Percentiles rank a stretch among this genome's conserved stretches.
These are phyloP conservation scores for Phytophthora fragariaefolia DNA, from an alignment of 352 stramenopile genomes.

Conservation along the genomic window DNA sequence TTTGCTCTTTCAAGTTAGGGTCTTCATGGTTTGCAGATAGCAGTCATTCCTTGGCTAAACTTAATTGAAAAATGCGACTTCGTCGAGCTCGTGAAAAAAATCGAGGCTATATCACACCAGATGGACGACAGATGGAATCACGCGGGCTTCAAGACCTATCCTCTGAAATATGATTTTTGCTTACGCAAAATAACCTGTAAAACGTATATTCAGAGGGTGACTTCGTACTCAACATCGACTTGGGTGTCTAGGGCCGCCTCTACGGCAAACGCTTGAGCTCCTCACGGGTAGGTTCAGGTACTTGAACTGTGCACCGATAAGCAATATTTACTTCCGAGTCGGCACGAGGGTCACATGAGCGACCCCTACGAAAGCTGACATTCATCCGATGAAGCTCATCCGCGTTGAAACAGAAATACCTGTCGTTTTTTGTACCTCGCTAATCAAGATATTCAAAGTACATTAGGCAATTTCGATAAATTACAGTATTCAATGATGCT, in stretches of 20 bases:
- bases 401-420: background rate
- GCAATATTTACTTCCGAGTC: background rate
- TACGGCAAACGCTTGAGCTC: background rate
- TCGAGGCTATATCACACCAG: conserved; percentile 1
- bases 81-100: background rate
- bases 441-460: background rate
- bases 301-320: too few relatives aligned
- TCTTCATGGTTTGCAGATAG: too few relatives aligned
- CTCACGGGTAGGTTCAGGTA: background rate
- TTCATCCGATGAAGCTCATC: background rate
- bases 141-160: background rate
- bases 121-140: background rate
- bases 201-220: background rate
- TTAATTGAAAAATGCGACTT: background rate
- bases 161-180: background rate
- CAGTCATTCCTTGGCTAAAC: too few relatives aligned
- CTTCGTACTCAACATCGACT: background rate
- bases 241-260: background rate
- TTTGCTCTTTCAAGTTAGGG: too few relatives aligned
- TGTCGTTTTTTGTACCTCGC: background rate
- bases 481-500: conserved; percentile 10
- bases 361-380: background rate
- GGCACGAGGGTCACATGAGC: background rate
- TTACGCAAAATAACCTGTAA: background rate
- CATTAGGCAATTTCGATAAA: conserved; percentile 5